Base-by-base conservation (phyloP, 352 stramenopile species). In the Peronospora tabacina region DNA sequence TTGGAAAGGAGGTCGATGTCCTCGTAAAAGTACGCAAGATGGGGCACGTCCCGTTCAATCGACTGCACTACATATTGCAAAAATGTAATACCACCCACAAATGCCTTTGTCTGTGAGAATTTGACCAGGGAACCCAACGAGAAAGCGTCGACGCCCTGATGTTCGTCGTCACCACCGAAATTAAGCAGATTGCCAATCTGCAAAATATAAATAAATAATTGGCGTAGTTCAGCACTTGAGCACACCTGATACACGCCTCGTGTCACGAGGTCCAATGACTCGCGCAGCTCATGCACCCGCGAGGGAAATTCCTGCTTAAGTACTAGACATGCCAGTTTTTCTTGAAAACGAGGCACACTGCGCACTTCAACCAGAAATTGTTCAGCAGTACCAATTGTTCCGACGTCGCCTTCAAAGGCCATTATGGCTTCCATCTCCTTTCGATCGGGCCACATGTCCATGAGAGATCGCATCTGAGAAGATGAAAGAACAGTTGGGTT, bases 181-280 rank as follows among this genome's bases (percentile, higher is more conserved):
- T 93, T 80, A 41, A 82, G 68, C 45, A 87, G 24, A 55, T 87
- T 90, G 17, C 82, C 82, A 24, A 85, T 77, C 49, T 85, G 76
- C 36, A 93, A 55, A 62, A 93, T 87, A 66, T 90, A 90, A 68
- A 87, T 85, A 74, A 90, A 87, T 70, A 90, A 29, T 69, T 86
- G 75, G 41, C 75, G 78, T 26, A 92, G 66, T 29, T 70, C 75
- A 28, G 62, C 49, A 47, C 79, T 90, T 28, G 70, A 82, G 56
- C 78, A 90, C 26, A 88, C 79, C 70, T 93, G 82, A 24, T 90
- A 68, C 38, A 89, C 72, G 15, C 79, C 73, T 33, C 74, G 69
- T 22, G 82, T 86, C n/a, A 93, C 74, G 12, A 93, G 59, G 13
- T 77, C 67, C 51, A 93, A 68, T 12, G 77, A 90, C 49, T 85